These are phyloP conservation scores for Thinopyrum obtusiflorum DNA, from an alignment of 202 grass and related monocot species.

Conservation along the genomic window DNA sequence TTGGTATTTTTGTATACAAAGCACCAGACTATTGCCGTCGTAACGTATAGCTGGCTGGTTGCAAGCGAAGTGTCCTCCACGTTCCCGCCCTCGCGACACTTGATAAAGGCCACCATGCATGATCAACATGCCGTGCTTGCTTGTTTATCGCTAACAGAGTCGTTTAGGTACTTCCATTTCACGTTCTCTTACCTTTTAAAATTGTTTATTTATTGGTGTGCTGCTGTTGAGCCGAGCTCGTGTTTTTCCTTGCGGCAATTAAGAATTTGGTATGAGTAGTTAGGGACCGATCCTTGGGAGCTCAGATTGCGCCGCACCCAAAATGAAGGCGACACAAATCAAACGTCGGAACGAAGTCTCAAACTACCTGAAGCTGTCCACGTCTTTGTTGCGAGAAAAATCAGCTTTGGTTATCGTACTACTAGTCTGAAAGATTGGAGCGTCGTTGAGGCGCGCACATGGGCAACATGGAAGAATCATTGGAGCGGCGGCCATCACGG, in stretches of 20 bases:
- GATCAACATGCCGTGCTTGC: not conserved
- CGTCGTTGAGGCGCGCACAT: not conserved
- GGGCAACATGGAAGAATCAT: not conserved
- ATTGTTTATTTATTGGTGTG: no score
- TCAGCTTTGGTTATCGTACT: not conserved
- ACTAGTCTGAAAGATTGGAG: not conserved
- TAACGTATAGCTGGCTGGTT: not conserved
- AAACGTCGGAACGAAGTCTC: not conserved
- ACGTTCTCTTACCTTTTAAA: not conserved
- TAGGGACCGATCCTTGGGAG: not conserved
- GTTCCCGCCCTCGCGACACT: not conserved
- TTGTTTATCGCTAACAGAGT: not conserved
- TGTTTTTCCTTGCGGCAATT: not conserved
- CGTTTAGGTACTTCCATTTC: not conserved
- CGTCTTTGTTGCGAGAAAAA: not conserved
- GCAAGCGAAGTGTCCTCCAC: not conserved
- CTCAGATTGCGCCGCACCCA: not conserved
- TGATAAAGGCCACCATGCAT: not conserved
- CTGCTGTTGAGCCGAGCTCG: not conserved
- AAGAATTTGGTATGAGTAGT: not conserved
- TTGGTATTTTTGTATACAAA: not conserved
- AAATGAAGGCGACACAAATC: not conserved
- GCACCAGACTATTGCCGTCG: not conserved
- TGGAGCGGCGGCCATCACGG: not conserved
- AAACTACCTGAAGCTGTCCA: not conserved